Base-by-base conservation (phyloP, 2,329 filamentous ascomycete genomes). In the Stachybotrys elegans region DNA sequence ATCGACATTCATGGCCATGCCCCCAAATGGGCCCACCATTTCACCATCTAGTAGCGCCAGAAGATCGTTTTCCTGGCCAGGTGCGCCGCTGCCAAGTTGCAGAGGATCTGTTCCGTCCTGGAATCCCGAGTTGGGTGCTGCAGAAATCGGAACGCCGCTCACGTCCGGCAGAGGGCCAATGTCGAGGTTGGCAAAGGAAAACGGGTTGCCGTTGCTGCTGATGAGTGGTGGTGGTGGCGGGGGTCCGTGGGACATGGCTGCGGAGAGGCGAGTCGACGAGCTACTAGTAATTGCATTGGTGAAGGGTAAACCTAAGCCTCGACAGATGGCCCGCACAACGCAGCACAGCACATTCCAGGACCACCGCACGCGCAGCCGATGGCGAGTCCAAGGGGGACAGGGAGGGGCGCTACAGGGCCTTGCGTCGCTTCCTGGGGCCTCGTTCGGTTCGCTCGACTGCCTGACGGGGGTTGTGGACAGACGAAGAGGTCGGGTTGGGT, bases 1-100 rank as follows among this genome's bases (percentile, higher is more conserved):
- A 47, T 74, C 70, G 52, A 75, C 55, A 43, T 54, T 62, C 65
- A 76, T 71, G 37, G 68, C 57, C 50, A 75, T 62, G 47, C 66
- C 58, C 47, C 58, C 58, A 42, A 67, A 66, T 34, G 56, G 45
- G 45, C 54, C 56, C 42, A 73, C 58, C 56, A 71, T 62, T 45
- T 61, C 58, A 47, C 65, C 65, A 43, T 75, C 68, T 43, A 76
- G 58, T 22, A 72, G 55, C 20, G 63, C 57, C 65, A 76, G 72
- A 41, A 73, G 59, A 50, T 69, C 63, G 49, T 61, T 54, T 48
- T 66, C 57, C 35, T 57, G 58, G 45, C 54, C 56, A 47, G 52
- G 52, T 42, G 44, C 47, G 44, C 53, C 57, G 44, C 20, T 35
- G 41, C n/a, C n/a, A 50, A 57, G 51, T 50, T 57, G 45, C 43